A percentile compares a stretch with the other conserved stretches of the same genome.
phyloP scores from a whole-genome alignment of 208 protist species.

The Acanthamoeba sp. region DNA sequence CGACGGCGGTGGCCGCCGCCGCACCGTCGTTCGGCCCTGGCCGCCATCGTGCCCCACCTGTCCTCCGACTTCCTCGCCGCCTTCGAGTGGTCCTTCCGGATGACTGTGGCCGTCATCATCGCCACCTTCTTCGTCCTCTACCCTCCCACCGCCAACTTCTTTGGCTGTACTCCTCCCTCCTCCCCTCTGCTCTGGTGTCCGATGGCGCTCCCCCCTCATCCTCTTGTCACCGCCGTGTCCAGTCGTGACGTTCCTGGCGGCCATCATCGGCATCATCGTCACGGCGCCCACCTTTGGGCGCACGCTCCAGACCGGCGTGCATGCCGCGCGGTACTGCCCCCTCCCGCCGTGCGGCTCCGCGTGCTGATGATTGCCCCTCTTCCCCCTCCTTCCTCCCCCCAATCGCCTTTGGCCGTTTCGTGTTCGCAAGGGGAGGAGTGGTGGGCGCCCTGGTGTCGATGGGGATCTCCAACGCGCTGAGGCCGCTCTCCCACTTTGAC shows the following conservation, averaged over 20 bases:
- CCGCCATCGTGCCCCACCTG: background rate
- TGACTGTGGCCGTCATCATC: conserved; percentile 30
- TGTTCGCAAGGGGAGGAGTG: background rate
- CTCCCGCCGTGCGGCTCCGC: background rate
- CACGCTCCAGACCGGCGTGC: background rate
- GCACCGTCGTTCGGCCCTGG: background rate
- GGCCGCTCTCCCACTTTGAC: conserved; percentile 4
- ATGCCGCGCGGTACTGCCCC: background rate
- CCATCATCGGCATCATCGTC: conserved; percentile 44
- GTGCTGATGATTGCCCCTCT: too few species aligned
- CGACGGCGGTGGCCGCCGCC: background rate
- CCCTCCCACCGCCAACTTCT: conserved; percentile 7
- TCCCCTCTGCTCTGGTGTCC: too few species aligned
- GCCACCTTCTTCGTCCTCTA: conserved; percentile 65
- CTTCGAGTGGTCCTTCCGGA: conserved; percentile 49
- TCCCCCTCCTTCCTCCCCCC: background rate
- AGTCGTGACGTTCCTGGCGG: conserved; percentile 53
- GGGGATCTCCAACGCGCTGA: conserved; percentile 7
- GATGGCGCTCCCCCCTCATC: background rate
- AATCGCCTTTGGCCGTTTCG: background rate
- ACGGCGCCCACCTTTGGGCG: conserved; percentile 30
- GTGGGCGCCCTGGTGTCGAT: conserved; percentile 1
- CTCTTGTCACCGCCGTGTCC: background rate
- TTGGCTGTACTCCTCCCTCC: conserved; percentile 55
- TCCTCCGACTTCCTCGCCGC: conserved; percentile 40